A percentile compares a stretch with the other conserved stretches of the same genome.
These are phyloP conservation scores for Cyphellophora europaea DNA, from an alignment of 2,329 filamentous ascomycete species.

Conservation along the genomic window DNA sequence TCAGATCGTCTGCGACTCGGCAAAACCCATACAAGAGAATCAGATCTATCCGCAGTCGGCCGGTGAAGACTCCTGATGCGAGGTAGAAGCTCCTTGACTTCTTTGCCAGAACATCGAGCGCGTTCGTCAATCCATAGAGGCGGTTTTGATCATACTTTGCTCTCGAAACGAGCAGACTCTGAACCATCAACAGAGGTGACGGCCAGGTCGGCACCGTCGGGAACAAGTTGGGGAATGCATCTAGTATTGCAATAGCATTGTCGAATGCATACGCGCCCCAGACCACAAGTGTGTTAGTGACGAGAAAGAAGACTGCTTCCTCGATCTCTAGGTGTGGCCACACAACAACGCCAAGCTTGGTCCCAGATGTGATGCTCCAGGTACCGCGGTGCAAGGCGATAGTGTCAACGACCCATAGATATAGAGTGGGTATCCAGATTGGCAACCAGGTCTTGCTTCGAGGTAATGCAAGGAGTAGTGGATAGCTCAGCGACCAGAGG, in stretches of 20 bases:
- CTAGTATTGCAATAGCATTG: conserved; percentile 55
- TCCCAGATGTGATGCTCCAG: conserved; percentile 60
- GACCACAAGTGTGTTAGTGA: conserved; percentile 61
- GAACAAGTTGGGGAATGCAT: conserved; percentile 53
- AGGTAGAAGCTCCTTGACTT: conserved; percentile 69
- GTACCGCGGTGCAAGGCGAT: conserved; percentile 58
- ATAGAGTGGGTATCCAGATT: conserved; percentile 55
- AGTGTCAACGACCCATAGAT: conserved; percentile 65
- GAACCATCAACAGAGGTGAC: conserved; percentile 41
- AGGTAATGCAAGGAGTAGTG: conserved; percentile 54
- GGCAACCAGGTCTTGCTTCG: conserved; percentile 48
- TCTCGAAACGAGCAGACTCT: conserved; percentile 41
- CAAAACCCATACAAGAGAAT: conserved; percentile 66
- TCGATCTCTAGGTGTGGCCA: conserved; percentile 62
- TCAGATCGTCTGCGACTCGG: conserved; percentile 61
- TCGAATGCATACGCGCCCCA: conserved; percentile 62
- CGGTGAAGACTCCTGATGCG: conserved; percentile 60
- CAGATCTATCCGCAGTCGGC: conserved; percentile 58
- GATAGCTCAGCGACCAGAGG: conserved; percentile 54
- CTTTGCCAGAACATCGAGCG: conserved; percentile 45
- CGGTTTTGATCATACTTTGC: conserved; percentile 48
- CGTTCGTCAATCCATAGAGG: conserved; percentile 49
- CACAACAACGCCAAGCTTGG: conserved; percentile 54
- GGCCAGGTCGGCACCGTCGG: conserved; percentile 39
- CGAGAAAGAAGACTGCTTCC: conserved; percentile 64